Base-by-base conservation (phyloP, 148 eudicot species). In the Chenopodium berlandieri region DNA sequence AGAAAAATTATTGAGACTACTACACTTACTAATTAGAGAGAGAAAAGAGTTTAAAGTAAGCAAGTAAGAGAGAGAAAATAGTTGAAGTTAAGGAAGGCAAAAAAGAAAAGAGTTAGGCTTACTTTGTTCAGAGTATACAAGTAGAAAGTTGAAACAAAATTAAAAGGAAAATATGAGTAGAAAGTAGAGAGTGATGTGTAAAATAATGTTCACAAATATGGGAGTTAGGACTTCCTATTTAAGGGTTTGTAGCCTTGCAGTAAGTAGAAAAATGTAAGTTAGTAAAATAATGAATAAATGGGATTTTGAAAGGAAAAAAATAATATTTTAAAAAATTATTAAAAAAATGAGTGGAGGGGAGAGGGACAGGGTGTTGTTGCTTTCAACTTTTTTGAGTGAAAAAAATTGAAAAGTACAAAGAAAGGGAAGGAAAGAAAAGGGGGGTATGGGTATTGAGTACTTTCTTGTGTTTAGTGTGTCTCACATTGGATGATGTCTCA, bases 351-450 rank as follows among this genome's bases (percentile, higher is more conserved):
- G 86, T 81, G 88, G 88, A 88, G 75, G 81, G 80, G 86, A 83
- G 76, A 79, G 83, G 79, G 83, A 83, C 85, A 83, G 85, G 68
- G 86, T 81, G 86, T 81, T 56, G 86, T 85, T 85, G 86, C 81
- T 88, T 78, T 85, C 88, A 88, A 78, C 85, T 66, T 85, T 85
- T 72, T 73, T 77, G 71, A 46, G 84, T 82, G 76, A 82, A 81
- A 56, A 56, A 56, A 79, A 75, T 71, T 40, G 75, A 80, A 69
- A 85, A 82, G 85, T 68, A 83, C 80, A 80, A 20, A 82, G 75
- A 58, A 75, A 83, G 78, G 40, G 64, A 52, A 72, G 80, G 76
- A 71, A 56, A 64, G 4, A 13, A 56, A 56, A 17, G 14, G 54
- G 16, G 62, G 22, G 62, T 56, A 56, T 56, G 22, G 81, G 85